Evolutionary conservation across 225 moss, liverwort and hornwort genomes (phyloP), one percentile per base, ranked within the genome.

Genomic region (Ulota crispa): DNA sequence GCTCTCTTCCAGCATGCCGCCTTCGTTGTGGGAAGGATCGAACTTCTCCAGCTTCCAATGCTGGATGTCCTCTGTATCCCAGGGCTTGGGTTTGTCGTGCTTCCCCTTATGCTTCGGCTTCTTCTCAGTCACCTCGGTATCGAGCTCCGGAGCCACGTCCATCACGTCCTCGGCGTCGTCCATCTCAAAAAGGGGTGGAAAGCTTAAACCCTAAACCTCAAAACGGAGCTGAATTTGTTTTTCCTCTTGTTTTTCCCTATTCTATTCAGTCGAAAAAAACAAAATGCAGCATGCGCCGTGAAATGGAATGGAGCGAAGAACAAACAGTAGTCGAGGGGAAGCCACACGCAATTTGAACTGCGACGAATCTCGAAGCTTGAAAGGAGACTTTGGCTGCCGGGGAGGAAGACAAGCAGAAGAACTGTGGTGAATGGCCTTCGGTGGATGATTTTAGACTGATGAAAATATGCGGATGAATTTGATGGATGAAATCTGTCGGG

Each of bases 41-140:
- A 99, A 96, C 34, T 89, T 81, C 84, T 96, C 95, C 63, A 93
- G 80, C 85, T 92, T 99, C 98, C 96, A 93, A 81, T 99, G 98
- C 68, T 96, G 77, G 50, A 96, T 82, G 50, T 94, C 98, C 42
- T 94, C 90, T 16, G 94, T 99, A 55, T 99, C 98, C 96, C 96
- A 95, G 6, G 98, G 95, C 83, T 95, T 96, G 9, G 90, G 92
- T 64, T 93, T 99, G 72, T 95, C 94, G 70, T 95, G 94, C 85
- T 95, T 95, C 65, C 94, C 93, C 55, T 89, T 99, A 1, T 86
- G 82, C 66, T 89, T 94, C 68, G 87, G 82, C 70, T 92, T 95
- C 80, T 86, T 90, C 70, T 81, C 86, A 37, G 62, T 60, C 52
- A 82, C 9, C 50, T 89, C 88, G 3, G 57, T 57, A 10, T 77